Evolutionary conservation across 768 basidiomycete genomes (phyloP).

Genomic region (Pulveroboletus sp.): DNA sequence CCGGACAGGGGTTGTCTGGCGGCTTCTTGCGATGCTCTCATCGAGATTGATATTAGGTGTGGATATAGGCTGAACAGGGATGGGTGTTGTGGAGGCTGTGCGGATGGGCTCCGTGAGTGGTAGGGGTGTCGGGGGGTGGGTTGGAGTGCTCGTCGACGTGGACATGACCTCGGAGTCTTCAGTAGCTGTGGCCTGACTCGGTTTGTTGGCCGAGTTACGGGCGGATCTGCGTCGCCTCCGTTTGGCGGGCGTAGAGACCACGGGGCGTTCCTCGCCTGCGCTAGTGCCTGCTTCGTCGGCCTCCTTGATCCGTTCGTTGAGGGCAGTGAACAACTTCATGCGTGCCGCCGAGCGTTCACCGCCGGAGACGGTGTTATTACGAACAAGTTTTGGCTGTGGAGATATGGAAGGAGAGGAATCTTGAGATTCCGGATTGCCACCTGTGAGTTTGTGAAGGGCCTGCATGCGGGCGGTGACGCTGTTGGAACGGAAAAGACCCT

Average conservation of each 20-base stretch:
- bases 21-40: slow-evolving; percentile 29
- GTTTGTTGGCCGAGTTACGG: slow-evolving; percentile 36
- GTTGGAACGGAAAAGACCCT: slow-evolving; percentile 82
- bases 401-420: slow-evolving; percentile 52
- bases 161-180: slow-evolving; percentile 43
- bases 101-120: slow-evolving; percentile 24
- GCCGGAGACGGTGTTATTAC: slow-evolving; percentile 81
- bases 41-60: slow-evolving; percentile 28
- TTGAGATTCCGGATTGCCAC: slow-evolving; percentile 57
- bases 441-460: slow-evolving; percentile 82
- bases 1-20: slow-evolving; percentile 33
- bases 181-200: slow-evolving; percentile 38
- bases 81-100: slow-evolving; percentile 29
- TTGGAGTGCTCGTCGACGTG: slow-evolving; percentile 56
- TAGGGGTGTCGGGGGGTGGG: slow-evolving; percentile 49
- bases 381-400: slow-evolving; percentile 46
- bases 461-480: slow-evolving; percentile 78
- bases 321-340: slow-evolving; percentile 58
- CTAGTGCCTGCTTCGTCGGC: slow-evolving; percentile 61
- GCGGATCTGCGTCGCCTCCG: slow-evolving; percentile 55
- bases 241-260: slow-evolving; percentile 42
- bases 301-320: slow-evolving; percentile 57
- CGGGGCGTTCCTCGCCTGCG: slow-evolving; percentile 52
- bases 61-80: slow-evolving; percentile 26
- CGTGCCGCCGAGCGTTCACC: slow-evolving; percentile 75